Evolutionary conservation across 2,329 filamentous ascomycete genomes (phyloP).

Genomic region (Karstenula rhodostoma): DNA sequence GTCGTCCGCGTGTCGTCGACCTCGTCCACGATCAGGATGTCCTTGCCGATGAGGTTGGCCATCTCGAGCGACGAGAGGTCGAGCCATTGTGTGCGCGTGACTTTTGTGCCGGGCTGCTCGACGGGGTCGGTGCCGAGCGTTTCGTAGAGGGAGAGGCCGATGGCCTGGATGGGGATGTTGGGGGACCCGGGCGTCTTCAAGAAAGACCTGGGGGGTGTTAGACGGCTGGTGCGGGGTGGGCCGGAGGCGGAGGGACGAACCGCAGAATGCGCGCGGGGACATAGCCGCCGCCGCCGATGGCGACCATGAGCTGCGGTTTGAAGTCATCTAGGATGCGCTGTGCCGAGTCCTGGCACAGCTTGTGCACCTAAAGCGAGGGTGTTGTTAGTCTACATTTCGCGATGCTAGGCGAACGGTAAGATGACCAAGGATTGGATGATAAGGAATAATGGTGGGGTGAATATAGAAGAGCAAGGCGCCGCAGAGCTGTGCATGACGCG

Average conservation of each 20-base stretch:
- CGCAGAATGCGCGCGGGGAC: constrained; percentile 96
- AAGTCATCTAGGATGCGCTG: constrained; percentile 82
- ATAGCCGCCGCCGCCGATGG: constrained; percentile 96
- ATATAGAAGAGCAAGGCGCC: neutral
- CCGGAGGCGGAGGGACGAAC: constrained; percentile 48
- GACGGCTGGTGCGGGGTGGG: too few relatives aligned
- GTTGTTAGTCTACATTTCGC: neutral
- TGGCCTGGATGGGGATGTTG: constrained; percentile 99
- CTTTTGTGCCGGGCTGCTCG: constrained; percentile 88
- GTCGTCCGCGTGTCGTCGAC: constrained; percentile 96
- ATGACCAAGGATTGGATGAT: constrained; percentile 13
- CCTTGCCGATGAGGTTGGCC: constrained; percentile 88
- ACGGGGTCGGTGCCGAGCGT: constrained; percentile 71
- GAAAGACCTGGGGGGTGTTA: constrained; percentile 69
- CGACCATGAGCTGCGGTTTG: constrained; percentile 95
- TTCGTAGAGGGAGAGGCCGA: constrained; percentile 97
- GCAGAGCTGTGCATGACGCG: neutral
- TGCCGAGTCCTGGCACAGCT: constrained; percentile 90
- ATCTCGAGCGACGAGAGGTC: constrained; percentile 88
- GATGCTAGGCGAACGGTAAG: neutral
- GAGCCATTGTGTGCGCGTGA: constrained; percentile 98
- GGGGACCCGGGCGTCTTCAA: constrained; percentile 85
- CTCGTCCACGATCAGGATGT: constrained; percentile 91
- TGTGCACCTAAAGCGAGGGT: constrained; percentile 77
- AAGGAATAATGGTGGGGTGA: neutral